Percentiles rank a stretch among this genome's conserved stretches.
Evolutionary conservation across 2,329 filamentous ascomycete species (phyloP).

Genomic region (Fulvia fulva): DNA sequence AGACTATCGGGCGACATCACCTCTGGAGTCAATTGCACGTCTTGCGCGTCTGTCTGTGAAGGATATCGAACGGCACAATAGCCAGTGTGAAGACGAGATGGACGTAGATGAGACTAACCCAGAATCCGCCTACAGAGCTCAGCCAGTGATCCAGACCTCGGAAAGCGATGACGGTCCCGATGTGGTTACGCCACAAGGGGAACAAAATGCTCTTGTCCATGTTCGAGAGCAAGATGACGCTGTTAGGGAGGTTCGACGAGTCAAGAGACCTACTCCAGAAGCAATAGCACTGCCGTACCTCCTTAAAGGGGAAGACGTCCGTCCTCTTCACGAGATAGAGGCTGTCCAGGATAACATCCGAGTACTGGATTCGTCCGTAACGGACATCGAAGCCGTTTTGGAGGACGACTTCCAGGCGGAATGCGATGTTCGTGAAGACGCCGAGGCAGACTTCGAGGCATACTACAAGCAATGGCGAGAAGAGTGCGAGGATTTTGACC

Average conservation of each 20-base stretch:
- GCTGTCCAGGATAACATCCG: constrained; percentile 35
- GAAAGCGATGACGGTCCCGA: constrained; percentile 31
- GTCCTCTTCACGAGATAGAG: constrained; percentile 41
- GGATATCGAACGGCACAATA: constrained; percentile 27
- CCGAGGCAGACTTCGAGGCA: constrained; percentile 33
- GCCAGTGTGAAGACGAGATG: constrained; percentile 26
- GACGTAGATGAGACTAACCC: constrained; percentile 20
- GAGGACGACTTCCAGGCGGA: constrained; percentile 25
- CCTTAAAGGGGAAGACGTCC: constrained; percentile 30
- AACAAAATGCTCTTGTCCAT: constrained; percentile 22
- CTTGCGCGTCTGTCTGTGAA: constrained; percentile 37
- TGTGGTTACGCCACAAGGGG: constrained; percentile 32
- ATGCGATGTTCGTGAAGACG: constrained; percentile 30
- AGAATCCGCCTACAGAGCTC: constrained; percentile 4
- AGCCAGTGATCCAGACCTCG: constrained; percentile 24
- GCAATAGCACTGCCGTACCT: constrained; percentile 44
- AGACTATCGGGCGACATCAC: constrained; percentile 42
- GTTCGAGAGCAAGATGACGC: constrained; percentile 25
- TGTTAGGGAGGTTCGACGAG: constrained; percentile 12
- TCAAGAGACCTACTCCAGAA: constrained; percentile 38
- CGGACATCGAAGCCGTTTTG: constrained; percentile 33
- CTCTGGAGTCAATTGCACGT: constrained; percentile 42
- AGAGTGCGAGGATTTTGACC: constrained; percentile 40
- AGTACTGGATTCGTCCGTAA: constrained; percentile 33
- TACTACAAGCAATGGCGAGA: constrained; percentile 41